Conservation (phyloP, 139 green algal species). For the Picochlorum sp. region DNA sequence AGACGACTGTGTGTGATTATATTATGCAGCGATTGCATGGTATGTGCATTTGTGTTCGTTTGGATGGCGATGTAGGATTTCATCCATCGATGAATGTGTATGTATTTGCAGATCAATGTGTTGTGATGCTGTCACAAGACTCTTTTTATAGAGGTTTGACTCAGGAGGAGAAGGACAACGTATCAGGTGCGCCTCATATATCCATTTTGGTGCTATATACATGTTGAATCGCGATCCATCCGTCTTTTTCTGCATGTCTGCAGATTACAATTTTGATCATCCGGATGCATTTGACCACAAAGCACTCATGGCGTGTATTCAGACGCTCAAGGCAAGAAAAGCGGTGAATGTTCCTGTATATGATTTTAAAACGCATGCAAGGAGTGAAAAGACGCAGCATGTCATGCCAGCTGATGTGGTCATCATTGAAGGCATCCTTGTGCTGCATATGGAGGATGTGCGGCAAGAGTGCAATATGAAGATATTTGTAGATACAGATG, state of each 20-base stretch:
- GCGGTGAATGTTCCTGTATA: conserved; percentile 85
- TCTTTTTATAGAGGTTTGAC: conserved; percentile 84
- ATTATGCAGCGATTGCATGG: conserved; percentile 85
- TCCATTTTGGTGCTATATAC: neutral
- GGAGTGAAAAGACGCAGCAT: conserved; percentile 37
- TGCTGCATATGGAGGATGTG: conserved; percentile 76
- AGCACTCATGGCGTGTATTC: conserved; percentile 51
- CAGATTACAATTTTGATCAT: conserved; percentile 93
- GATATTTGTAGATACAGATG: conserved; percentile 75
- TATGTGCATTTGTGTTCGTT: conserved; percentile 5
- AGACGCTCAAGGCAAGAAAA: conserved; percentile 30
- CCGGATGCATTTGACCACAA: conserved; percentile 78
- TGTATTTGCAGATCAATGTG: conserved; percentile 65
- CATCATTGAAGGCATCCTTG: conserved; percentile 94
- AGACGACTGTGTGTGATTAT: conserved; percentile 88
- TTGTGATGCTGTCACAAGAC: conserved; percentile 87
- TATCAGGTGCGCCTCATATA: conserved; percentile 17
- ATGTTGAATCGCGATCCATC: too few species aligned
- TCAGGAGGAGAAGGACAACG: conserved; percentile 53
- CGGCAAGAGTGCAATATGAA: conserved; percentile 88
- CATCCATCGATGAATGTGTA: neutral
- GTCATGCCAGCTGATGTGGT: conserved; percentile 89
- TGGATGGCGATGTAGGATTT: too few species aligned
- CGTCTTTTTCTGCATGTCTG: neutral
- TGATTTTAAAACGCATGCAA: conserved; percentile 83